Evolutionary conservation across 2,329 filamentous ascomycete genomes (phyloP), one percentile per base, ranked within the genome.

Genomic region (Penicillium fuscoglaucum): DNA sequence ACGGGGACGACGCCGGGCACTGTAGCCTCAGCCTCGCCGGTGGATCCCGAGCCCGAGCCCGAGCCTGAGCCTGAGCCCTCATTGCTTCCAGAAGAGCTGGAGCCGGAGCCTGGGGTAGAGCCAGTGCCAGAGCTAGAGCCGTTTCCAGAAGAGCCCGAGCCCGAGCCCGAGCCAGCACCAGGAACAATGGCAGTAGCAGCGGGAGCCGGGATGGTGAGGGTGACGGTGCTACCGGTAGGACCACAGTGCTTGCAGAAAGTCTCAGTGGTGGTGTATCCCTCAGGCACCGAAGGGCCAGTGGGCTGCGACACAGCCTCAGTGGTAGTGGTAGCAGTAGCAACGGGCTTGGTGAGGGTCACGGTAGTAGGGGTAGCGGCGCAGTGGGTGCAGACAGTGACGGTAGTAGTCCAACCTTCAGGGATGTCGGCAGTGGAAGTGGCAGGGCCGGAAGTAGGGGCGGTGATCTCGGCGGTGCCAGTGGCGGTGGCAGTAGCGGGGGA

Each of bases 371-470:
- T 74, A 9, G 70, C 60, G 12, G 71, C 75, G 58, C 76, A 78
- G 13, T 71, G 67, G 7, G 69, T 72, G 68, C 75, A 78, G 31
- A 75, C 69, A 6, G 76, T 76, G 31, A 76, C 72, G 13, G 72
- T 76, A 6, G 76, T 77, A 12, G 72, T 76, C 71, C 75, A 78
- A 45, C 71, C 75, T 48, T 68, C 68, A 6, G 74, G 73, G n/a
- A 71, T 63, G 4, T 66, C 62, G 2, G 64, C 61, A 3, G 68
- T 57, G 13, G 61, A 61, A 12, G 64, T 67, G 4, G 62, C 63
- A 35, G 48, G 26, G 6, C 57, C 59, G 17, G 61, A 52, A 61
- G 59, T 55, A 39, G 58, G 56, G 5, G 40, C 47, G 3, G 47
- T 54, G 12, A 57, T 54, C 21, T 37, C 41, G 2, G 50, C 50